A percentile compares a stretch with the other conserved stretches of the same genome.
phyloP scores from a whole-genome alignment of 306 rosid genomes.

The Vachellia collinsii region DNA sequence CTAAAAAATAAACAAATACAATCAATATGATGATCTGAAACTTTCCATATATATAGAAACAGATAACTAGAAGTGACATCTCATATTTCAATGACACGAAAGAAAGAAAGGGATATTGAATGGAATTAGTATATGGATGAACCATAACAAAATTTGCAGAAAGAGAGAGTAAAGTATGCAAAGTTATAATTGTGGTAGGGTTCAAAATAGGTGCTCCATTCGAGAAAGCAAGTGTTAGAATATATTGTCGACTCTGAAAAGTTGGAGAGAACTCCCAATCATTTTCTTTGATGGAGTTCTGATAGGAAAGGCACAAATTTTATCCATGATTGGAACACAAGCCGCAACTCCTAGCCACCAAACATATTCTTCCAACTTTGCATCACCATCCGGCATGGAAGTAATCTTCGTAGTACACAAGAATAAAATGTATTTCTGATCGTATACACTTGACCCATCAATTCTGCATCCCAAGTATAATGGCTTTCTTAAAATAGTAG shows the following conservation, averaged over 20 bases:
- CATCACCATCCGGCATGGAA: constrained; percentile 35
- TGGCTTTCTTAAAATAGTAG: constrained; percentile 9
- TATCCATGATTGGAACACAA: constrained; percentile 39
- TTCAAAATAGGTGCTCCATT: background rate
- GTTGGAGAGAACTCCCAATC: background rate
- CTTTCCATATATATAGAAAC: background rate
- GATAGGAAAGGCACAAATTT: constrained; percentile 52
- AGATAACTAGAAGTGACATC: background rate
- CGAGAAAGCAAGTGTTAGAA: background rate
- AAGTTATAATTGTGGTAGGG: background rate
- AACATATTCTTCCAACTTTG: constrained; percentile 32
- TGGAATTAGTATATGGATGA: no score
- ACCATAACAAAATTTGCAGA: background rate
- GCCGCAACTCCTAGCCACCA: constrained; percentile 23
- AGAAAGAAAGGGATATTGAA: no score
- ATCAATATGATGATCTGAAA: background rate
- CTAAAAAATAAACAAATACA: background rate
- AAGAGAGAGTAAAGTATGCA: background rate
- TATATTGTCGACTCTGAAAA: background rate
- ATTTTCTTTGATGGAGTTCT: constrained; percentile 44
- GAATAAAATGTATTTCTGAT: background rate
- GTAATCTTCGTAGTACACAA: background rate
- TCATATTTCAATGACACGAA: background rate
- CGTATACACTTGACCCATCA: background rate
- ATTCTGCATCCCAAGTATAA: constrained; percentile 20